A percentile compares a stretch with the other conserved stretches of the same genome.
Conservation (phyloP, 2,329 filamentous ascomycete genomes). For the Penicillium vulpinum region DNA sequence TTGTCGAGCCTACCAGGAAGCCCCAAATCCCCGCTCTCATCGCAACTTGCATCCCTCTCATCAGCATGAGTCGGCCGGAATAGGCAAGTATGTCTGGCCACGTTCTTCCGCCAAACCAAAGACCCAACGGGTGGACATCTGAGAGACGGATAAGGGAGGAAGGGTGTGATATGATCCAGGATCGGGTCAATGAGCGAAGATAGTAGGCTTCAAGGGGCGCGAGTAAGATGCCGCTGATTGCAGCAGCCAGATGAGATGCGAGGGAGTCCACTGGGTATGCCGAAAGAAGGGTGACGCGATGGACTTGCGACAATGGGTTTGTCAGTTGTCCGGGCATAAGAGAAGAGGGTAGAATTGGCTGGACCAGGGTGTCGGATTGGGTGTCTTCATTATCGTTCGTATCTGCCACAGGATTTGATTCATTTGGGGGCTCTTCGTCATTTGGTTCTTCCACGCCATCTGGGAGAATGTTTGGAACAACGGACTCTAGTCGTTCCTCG, state of each 20-base stretch:
- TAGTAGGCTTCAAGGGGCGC: constrained; percentile 44
- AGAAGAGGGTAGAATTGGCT: constrained; percentile 20
- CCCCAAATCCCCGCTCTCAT: constrained; percentile 42
- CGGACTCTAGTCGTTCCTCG: constrained; percentile 11
- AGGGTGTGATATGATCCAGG: constrained; percentile 35
- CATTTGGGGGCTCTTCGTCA: constrained; percentile 20
- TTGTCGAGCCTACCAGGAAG: constrained; percentile 38
- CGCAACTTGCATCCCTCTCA: constrained; percentile 40
- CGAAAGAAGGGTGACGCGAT: constrained; percentile 46
- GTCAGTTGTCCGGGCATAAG: constrained; percentile 16
- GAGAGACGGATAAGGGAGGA: constrained; percentile 23
- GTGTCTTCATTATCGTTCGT: constrained; percentile 10
- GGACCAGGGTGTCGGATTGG: constrained; percentile 15
- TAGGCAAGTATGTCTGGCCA: constrained; percentile 35
- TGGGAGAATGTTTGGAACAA: constrained; percentile 29
- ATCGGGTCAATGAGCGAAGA: constrained; percentile 41
- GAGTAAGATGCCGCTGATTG: constrained; percentile 41
- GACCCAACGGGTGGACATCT: constrained; percentile 34
- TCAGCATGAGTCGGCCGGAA: constrained; percentile 37
- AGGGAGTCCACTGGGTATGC: constrained; percentile 45
- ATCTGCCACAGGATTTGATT: constrained; percentile 15
- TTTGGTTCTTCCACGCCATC: constrained; percentile 35
- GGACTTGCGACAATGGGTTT: constrained; percentile 22
- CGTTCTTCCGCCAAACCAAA: constrained; percentile 39
- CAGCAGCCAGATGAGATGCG: constrained; percentile 42